These are phyloP conservation scores for Pouteria glomerata DNA, from an alignment of 148 eudicot species.

Conservation along the genomic window DNA sequence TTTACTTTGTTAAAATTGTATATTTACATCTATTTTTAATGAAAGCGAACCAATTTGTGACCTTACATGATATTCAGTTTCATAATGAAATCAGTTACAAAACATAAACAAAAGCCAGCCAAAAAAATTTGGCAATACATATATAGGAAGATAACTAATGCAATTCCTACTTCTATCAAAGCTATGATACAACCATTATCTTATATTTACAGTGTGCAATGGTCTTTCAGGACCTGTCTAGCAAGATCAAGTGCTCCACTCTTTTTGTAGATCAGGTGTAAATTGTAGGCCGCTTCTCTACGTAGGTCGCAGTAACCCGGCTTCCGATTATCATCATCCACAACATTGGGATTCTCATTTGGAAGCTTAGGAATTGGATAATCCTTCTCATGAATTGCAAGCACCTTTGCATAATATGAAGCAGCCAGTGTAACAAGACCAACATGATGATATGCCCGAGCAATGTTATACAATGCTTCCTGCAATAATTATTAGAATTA, in stretches of 20 bases:
- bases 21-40: no score
- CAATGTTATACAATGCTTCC: conserved; percentile 82
- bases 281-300: conserved; percentile 85
- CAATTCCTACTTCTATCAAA: no score
- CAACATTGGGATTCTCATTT: conserved; percentile 31
- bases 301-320: conserved; percentile 75
- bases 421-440: conserved; percentile 75
- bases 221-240: conserved; percentile 70
- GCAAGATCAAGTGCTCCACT: conserved; percentile 85
- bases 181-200: neutral
- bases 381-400: conserved; percentile 46
- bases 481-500: conserved; percentile 12
- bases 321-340: conserved; percentile 19
- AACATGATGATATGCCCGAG: conserved; percentile 77
- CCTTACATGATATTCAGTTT: no score
- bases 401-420: conserved; percentile 74
- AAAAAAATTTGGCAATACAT: no score
- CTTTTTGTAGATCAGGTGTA: conserved; percentile 75
- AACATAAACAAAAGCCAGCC: no score
- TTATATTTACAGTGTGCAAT: conserved; percentile 36
- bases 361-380: conserved; percentile 59
- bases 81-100: no score
- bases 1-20: no score
- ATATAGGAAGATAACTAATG: no score
- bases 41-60: no score